phyloP scores from a whole-genome alignment of 192 early-diverging fungal genomes.

The Entomortierella parvispora region DNA sequence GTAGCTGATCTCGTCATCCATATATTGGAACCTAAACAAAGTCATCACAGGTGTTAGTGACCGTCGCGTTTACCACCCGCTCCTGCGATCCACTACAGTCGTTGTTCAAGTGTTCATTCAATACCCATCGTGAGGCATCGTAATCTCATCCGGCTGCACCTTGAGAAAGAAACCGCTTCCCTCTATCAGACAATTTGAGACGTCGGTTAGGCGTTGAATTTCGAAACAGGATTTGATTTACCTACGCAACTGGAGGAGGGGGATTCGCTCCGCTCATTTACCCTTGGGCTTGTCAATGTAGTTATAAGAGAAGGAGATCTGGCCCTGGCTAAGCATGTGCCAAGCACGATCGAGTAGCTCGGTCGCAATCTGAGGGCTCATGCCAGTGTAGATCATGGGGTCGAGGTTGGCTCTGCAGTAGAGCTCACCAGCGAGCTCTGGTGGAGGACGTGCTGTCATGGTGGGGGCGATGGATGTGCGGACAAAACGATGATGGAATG shows the following conservation, averaged over 20 bases:
- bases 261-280: background rate
- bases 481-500: background rate
- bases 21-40: constrained; percentile 41
- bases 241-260: too few relatives aligned
- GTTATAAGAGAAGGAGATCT: constrained; percentile 42
- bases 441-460: constrained; percentile 34
- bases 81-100: background rate
- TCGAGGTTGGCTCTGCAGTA: constrained; percentile 46
- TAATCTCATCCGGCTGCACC: constrained; percentile 33
- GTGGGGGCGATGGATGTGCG: background rate
- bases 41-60: background rate
- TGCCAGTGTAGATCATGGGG: constrained; percentile 33
- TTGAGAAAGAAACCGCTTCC: constrained; percentile 37
- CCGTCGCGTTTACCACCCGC: background rate
- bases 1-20: constrained; percentile 43
- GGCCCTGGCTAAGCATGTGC: constrained; percentile 30
- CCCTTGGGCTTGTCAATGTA: constrained; percentile 55
- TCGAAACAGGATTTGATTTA: too few relatives aligned
- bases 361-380: constrained; percentile 35
- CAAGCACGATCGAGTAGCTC: constrained; percentile 41
- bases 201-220: too few relatives aligned
- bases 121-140: constrained; percentile 49
- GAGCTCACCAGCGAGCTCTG: constrained; percentile 45
- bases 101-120: too few relatives aligned
- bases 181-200: constrained; percentile 16